These are phyloP conservation scores for Amaranthus palmeri DNA, from an alignment of 148 eudicot genomes.

Conservation along the genomic window DNA sequence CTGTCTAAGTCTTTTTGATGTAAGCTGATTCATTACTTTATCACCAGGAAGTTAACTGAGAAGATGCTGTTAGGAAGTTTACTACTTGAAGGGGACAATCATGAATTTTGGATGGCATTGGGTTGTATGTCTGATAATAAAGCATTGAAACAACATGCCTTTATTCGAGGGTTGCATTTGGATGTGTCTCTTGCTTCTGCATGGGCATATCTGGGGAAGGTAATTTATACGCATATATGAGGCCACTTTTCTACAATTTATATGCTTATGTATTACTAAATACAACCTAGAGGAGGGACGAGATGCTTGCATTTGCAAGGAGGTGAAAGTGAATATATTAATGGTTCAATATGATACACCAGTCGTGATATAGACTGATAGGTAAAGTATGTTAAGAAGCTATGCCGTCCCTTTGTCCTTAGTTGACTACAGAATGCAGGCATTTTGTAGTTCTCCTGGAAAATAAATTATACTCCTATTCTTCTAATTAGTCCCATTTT, in stretches of 20 bases:
- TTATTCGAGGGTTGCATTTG: constrained; percentile 72
- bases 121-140: constrained; percentile 65
- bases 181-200: constrained; percentile 95
- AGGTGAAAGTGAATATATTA: neutral
- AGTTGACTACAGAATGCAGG: no score
- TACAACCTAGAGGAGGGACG: neutral
- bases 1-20: neutral
- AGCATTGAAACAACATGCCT: constrained; percentile 85
- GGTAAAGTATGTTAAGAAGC: no score
- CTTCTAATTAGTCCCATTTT: no score
- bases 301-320: neutral
- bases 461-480: no score
- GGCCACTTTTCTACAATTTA: neutral
- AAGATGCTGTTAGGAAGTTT: constrained; percentile 91
- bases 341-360: neutral
- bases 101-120: constrained; percentile 86
- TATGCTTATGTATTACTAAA: neutral
- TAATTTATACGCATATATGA: constrained; percentile 21
- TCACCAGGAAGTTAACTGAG: constrained; percentile 72
- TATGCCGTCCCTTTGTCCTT: no score
- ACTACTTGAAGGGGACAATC: constrained; percentile 74
- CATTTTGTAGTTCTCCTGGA: no score
- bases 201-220: constrained; percentile 99
- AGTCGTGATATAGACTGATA: no score
- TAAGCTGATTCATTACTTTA: constrained; percentile 14